These are phyloP conservation scores for Backusella macrospora DNA, from an alignment of 192 early-diverging fungal species.

Conservation along the genomic window DNA sequence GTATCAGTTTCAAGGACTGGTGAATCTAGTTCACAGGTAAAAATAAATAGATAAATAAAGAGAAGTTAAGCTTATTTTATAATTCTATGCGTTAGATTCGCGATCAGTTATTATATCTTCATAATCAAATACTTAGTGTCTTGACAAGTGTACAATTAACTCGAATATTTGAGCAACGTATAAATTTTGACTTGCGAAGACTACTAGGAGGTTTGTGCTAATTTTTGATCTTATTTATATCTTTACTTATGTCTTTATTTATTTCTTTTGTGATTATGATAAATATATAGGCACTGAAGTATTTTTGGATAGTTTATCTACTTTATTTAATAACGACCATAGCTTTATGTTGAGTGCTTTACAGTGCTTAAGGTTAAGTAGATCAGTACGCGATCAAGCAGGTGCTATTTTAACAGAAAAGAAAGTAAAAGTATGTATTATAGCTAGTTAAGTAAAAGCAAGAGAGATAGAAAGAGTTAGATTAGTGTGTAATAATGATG, in stretches of 20 bases:
- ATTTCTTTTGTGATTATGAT: background rate
- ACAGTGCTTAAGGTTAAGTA: slow-evolving; percentile 71
- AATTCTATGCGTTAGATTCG: slow-evolving; percentile 54
- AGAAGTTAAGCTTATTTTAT: background rate
- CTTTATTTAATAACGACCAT: slow-evolving; percentile 68
- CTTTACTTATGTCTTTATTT: background rate
- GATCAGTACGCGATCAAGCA: slow-evolving; percentile 69
- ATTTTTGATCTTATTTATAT: background rate
- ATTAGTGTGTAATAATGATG: background rate
- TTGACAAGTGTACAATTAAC: slow-evolving; percentile 80
- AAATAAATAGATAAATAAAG: background rate
- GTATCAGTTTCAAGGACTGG: slow-evolving; percentile 79
- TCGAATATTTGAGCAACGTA: slow-evolving; percentile 82
- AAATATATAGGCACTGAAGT: slow-evolving; percentile 65
- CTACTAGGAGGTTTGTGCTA: slow-evolving; percentile 65
- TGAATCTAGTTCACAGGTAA: slow-evolving; percentile 74
- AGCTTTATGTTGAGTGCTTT: slow-evolving; percentile 77
- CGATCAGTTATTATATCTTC: slow-evolving; percentile 76
- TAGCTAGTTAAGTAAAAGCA: background rate
- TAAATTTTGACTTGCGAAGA: slow-evolving; percentile 87
- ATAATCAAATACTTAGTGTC: slow-evolving; percentile 85
- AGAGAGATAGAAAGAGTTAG: background rate
- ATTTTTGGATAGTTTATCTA: slow-evolving; percentile 78
- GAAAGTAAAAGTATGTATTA: slow-evolving; percentile 56
- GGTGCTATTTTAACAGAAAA: slow-evolving; percentile 59